Evolutionary conservation across 2,329 filamentous ascomycete species (phyloP), one percentile per base, ranked within the genome.

Genomic region (Penicillium sp.): DNA sequence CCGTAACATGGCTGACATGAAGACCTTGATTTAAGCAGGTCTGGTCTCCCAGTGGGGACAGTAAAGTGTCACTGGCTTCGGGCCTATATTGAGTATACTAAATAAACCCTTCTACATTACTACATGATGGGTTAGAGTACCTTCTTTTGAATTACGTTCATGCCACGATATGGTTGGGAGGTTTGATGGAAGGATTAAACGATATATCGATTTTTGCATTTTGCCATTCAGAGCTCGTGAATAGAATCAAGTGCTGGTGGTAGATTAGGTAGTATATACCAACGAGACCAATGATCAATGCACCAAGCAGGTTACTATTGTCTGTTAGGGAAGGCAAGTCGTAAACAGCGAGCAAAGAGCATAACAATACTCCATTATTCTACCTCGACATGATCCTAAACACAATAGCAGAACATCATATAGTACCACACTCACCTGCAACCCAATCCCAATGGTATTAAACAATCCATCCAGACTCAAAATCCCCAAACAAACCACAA

Each of bases 1-100:
- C 61, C 76, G 78, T 47, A 78, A 85, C 58, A 66, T 67, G 63
- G 67, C 69, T 7, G 68, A 70, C 4, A 75, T 77, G 66, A 65
- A 66, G 62, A 65, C 63, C 16, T 51, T 73, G 30, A 54, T 70
- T 38, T 70, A 55, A 59, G 27, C 32, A 30, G 35, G 18, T 10
- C 5, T 46, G 26, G 41, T 10, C n/a, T 36, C 35, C 18, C n/a
- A 16, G 23, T 30, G 36, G 18, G 13, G 47, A 35, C 16, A 18
- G 11, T 44, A 10, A 2, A 27, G 16, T 48, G 23, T 19, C 4
- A 36, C 23, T 47, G 19, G 27, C 11, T 18, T 41, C 16, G 23
- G 34, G 27, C 16, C 23, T 29, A 30, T n/a, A 11, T n/a, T 14
- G 38, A 26, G 11, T 13, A 5, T 34, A 47, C 46, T 23, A 30